Evolutionary conservation across 2,329 filamentous ascomycete species (phyloP).

Genomic region (Dactylellina cionopaga): DNA sequence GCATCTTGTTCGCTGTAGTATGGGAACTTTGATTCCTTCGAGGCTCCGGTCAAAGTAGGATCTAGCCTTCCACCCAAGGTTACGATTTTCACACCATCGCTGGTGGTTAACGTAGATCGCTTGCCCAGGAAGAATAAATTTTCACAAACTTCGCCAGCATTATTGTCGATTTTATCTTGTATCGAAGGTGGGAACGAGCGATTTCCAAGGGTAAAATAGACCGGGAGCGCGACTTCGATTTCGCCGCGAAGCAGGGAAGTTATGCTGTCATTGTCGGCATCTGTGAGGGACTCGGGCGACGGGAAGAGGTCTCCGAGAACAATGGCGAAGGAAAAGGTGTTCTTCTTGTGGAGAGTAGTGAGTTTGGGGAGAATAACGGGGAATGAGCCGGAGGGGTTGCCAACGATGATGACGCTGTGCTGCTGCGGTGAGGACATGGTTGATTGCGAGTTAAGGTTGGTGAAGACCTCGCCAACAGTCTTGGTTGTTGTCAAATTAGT

Average conservation of each 20-base stretch:
- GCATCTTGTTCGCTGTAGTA: slow-evolving; percentile 81
- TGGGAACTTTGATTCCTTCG: slow-evolving; percentile 78
- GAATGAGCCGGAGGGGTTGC: slow-evolving; percentile 82
- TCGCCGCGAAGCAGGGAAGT: slow-evolving; percentile 75
- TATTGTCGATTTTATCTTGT: slow-evolving; percentile 76
- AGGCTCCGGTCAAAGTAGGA: slow-evolving; percentile 70
- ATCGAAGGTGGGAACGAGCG: slow-evolving; percentile 76
- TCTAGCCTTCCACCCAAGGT: slow-evolving; percentile 80
- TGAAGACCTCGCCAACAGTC: not conserved
- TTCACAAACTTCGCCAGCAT: slow-evolving; percentile 76
- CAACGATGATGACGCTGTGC: slow-evolving; percentile 72
- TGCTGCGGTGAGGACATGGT: slow-evolving; percentile 33
- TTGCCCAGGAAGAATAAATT: slow-evolving; percentile 92
- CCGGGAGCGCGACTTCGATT: slow-evolving; percentile 79
- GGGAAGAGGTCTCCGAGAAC: slow-evolving; percentile 84
- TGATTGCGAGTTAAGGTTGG: not conserved
- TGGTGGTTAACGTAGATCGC: slow-evolving; percentile 85
- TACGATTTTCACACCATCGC: slow-evolving; percentile 88
- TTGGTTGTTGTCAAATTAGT: no score
- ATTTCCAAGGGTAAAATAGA: slow-evolving; percentile 87
- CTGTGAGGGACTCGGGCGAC: slow-evolving; percentile 59
- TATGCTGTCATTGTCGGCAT: slow-evolving; percentile 70
- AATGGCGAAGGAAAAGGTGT: slow-evolving; percentile 85
- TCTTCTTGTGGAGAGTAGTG: slow-evolving; percentile 81
- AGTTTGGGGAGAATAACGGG: slow-evolving; percentile 81